These are phyloP conservation scores for Aspergillus pseudoviridinutans DNA, from an alignment of 2,329 filamentous ascomycete species.

Conservation along the genomic window DNA sequence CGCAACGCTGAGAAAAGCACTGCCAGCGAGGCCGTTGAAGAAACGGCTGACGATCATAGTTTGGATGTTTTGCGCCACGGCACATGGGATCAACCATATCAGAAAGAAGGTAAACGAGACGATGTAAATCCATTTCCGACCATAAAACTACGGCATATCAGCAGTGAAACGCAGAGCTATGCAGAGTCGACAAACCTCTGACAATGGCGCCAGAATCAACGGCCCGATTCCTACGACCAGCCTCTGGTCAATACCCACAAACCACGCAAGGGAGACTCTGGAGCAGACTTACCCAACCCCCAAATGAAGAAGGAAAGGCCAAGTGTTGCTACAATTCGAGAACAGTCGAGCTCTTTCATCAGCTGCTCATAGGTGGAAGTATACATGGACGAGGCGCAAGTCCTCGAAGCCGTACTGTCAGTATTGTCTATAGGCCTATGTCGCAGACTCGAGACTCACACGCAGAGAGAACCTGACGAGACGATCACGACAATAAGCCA, in stretches of 20 bases:
- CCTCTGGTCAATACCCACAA: constrained; percentile 8
- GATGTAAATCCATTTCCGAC: constrained; percentile 76
- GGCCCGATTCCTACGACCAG: constrained; percentile 51
- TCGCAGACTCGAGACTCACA: constrained; percentile 57
- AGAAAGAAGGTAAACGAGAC: constrained; percentile 69
- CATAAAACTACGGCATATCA: constrained; percentile 61
- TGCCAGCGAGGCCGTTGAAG: constrained; percentile 50
- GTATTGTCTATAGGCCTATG: background rate
- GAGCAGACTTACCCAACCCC: constrained; percentile 55
- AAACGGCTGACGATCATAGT: constrained; percentile 77
- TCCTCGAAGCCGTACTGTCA: constrained; percentile 47
- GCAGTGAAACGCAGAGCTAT: background rate
- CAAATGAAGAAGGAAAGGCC: constrained; percentile 81
- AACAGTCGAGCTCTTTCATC: constrained; percentile 67
- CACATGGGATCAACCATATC: constrained; percentile 76
- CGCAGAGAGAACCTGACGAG: constrained; percentile 71
- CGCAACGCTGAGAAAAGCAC: constrained; percentile 62
- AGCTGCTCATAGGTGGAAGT: constrained; percentile 77
- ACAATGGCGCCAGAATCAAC: constrained; percentile 60
- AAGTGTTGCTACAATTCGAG: constrained; percentile 69
- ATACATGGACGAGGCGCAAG: constrained; percentile 83
- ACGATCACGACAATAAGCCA: constrained; percentile 77
- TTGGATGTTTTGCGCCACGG: constrained; percentile 74
- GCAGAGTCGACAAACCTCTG: constrained; percentile 43
- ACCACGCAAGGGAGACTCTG: background rate